phyloP scores from a whole-genome alignment of 2,329 filamentous ascomycete genomes.

The Colletotrichum destructivum region DNA sequence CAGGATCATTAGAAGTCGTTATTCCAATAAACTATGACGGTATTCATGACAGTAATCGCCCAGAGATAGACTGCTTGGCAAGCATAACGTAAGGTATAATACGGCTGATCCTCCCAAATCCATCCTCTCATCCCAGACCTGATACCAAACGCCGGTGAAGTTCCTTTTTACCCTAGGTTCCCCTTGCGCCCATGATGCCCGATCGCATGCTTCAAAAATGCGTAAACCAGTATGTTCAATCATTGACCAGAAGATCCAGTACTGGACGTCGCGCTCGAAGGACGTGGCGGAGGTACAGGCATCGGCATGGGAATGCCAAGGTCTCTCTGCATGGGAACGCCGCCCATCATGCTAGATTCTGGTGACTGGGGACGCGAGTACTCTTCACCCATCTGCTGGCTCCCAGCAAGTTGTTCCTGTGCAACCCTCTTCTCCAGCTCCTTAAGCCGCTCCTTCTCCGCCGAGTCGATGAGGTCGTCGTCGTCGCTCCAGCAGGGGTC shows the following conservation, averaged over 20 bases:
- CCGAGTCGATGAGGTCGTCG: constrained; percentile 74
- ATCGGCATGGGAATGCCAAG: constrained; percentile 49
- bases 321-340: constrained; percentile 59
- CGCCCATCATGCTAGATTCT: constrained; percentile 52
- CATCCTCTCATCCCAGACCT: constrained; percentile 15
- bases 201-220: constrained; percentile 2
- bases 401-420: constrained; percentile 54
- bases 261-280: constrained; percentile 59
- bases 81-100: constrained; percentile 38
- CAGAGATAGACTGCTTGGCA: constrained; percentile 28
- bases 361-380: constrained; percentile 50
- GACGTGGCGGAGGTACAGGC: constrained; percentile 57
- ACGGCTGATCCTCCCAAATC: constrained; percentile 23
- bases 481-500: constrained; percentile 76
- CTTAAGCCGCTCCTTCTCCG: constrained; percentile 70
- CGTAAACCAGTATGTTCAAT: constrained; percentile 46
- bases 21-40: constrained; percentile 9
- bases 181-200: constrained; percentile 6
- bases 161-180: constrained; percentile 6
- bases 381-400: constrained; percentile 53
- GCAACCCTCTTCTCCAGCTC: constrained; percentile 65
- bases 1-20: constrained; percentile 8
- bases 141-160: constrained; percentile 33
- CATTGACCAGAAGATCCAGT: constrained; percentile 59
- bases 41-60: constrained; percentile 31